Evolutionary conservation across 2,329 filamentous ascomycete genomes (phyloP), one percentile per base, ranked within the genome.

Genomic region (Pseudocercospora fijiensis): DNA sequence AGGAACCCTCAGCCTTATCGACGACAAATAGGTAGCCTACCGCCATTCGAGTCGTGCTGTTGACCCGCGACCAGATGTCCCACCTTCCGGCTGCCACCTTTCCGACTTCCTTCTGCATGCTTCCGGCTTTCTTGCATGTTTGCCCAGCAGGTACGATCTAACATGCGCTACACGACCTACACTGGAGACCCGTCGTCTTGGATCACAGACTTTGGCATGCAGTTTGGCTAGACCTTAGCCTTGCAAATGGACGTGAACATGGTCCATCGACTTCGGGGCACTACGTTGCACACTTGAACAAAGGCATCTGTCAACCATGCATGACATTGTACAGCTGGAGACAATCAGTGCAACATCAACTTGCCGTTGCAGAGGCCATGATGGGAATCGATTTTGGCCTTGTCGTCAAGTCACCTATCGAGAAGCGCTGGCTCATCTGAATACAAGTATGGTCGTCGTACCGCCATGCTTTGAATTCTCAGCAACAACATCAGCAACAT

Each of bases 291-390:
- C 51, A 49, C 5, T 22, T 18, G 20, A 49, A 22, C 18, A 22
- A 49, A 28, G 55, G 63, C 49, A 58, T 60, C 58, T 61, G 63
- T 61, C 63, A 60, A 61, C 56, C 16, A 26, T 53, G 49, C 49
- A 53, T 53, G 49, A 53, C n/a, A 24, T 24, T 41, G n/a, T 30
- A 56, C 53, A 53, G 22, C 7, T 28, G 24, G 53, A 43, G 56
- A 65, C 67, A 68, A 68, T 65, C 63, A 69, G 67, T 67, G 61
- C 67, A 45, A 69, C 67, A 37, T 49, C 30, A 55, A 43, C 47
- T 47, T 33, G 43, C 24, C 45, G 63, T 67, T 65, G 64, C 65
- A 62, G 51, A 22, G n/a, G 22, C 60, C 57, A 45, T 62, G 64
- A 67, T 65, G 63, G 49, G 26, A 13, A 28, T 28, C 16, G 26